A percentile compares a stretch with the other conserved stretches of the same genome.
These are phyloP conservation scores for Mycena haematopus DNA, from an alignment of 768 basidiomycete genomes.

Conservation along the genomic window DNA sequence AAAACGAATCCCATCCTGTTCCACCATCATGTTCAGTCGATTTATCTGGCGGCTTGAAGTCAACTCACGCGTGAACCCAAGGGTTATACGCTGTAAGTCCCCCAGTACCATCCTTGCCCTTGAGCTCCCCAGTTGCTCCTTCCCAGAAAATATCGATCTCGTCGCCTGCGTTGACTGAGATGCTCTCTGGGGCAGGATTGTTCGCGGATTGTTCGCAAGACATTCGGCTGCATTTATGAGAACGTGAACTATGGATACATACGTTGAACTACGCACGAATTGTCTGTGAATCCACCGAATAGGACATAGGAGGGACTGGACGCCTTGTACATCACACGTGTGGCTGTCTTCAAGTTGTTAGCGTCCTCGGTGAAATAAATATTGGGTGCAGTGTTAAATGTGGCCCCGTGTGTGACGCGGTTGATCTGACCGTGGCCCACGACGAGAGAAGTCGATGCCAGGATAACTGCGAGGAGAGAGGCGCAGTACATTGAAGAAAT, in stretches of 20 bases:
- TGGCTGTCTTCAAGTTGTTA: slow-evolving; percentile 30
- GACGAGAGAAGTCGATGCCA: slow-evolving; percentile 22
- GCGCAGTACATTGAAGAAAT: slow-evolving; percentile 22
- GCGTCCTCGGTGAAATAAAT: slow-evolving; percentile 30
- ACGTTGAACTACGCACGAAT: slow-evolving; percentile 21
- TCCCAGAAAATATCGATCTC: slow-evolving; percentile 29
- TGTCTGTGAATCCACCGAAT: slow-evolving; percentile 27
- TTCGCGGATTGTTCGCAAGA: slow-evolving; percentile 31
- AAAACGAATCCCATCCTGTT: slow-evolving; percentile 33
- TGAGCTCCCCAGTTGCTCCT: slow-evolving; percentile 33
- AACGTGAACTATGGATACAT: not conserved
- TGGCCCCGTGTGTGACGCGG: slow-evolving; percentile 22
- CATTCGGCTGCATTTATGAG: slow-evolving; percentile 27
- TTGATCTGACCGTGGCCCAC: slow-evolving; percentile 32
- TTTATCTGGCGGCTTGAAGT: not conserved
- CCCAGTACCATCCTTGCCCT: slow-evolving; percentile 31
- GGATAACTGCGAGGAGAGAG: slow-evolving; percentile 10
- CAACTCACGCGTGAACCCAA: slow-evolving; percentile 35
- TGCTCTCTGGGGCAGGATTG: slow-evolving; percentile 26
- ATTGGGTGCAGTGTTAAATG: slow-evolving; percentile 31
- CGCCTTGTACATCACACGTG: slow-evolving; percentile 33
- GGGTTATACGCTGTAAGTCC: slow-evolving; percentile 29
- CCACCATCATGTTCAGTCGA: not conserved
- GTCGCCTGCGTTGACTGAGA: slow-evolving; percentile 30
- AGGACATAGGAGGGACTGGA: slow-evolving; percentile 30